These are phyloP conservation scores for Cystoderma amianthinum DNA, from an alignment of 768 basidiomycete species.

Conservation along the genomic window DNA sequence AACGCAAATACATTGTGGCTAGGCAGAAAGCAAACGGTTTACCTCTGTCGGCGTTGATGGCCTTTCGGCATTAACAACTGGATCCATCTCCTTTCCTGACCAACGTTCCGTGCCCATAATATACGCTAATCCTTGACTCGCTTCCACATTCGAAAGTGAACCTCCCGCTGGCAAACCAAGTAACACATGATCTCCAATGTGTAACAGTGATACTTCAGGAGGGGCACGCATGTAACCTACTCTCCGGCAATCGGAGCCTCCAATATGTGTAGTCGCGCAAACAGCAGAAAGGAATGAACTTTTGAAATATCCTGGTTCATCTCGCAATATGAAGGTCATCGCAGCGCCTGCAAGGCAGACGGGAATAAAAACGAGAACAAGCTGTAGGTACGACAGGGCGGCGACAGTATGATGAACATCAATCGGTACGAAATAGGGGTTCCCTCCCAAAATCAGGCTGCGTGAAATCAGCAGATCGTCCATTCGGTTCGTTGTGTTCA, in stretches of 20 bases:
- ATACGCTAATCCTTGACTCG: too few species aligned
- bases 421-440: not conserved
- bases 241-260: slow-evolving; percentile 3
- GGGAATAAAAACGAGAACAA: slow-evolving; percentile 4
- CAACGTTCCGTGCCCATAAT: too few species aligned
- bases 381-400: slow-evolving; percentile 7
- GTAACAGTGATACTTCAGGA: slow-evolving; percentile 3
- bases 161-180: slow-evolving; percentile 7
- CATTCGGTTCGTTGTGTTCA: not conserved
- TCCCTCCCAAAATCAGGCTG: slow-evolving; percentile 4
- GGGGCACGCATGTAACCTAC: slow-evolving; percentile 8
- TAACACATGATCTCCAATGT: slow-evolving; percentile 5
- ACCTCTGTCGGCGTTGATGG: too few species aligned
- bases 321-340: slow-evolving; percentile 1
- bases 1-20: too few species aligned
- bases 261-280: too few species aligned
- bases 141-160: slow-evolving; percentile 5
- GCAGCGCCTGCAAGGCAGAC: slow-evolving; percentile 1
- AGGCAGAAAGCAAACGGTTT: too few species aligned
- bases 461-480: slow-evolving; percentile 7
- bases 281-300: slow-evolving; percentile 8
- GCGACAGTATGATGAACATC: slow-evolving; percentile 2
- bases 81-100: too few species aligned
- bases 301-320: slow-evolving; percentile 5
- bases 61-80: too few species aligned